Percentiles rank a stretch among this genome's conserved stretches.
Evolutionary conservation across 768 basidiomycete species (phyloP).

Genomic region (Kockovaella imperatae): DNA sequence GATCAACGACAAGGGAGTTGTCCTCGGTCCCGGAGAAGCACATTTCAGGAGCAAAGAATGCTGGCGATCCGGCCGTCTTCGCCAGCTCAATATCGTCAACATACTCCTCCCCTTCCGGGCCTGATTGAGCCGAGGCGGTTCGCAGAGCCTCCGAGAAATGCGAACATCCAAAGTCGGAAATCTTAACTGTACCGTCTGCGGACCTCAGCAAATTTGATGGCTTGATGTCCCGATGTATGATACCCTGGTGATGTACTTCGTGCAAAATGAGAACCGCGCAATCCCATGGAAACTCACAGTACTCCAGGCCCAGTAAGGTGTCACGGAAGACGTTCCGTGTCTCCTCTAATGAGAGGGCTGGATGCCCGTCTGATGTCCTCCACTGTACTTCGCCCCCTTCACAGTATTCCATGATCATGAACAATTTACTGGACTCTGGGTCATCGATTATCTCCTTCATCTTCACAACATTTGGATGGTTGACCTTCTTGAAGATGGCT

Average conservation of each 20-base stretch:
- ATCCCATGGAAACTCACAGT: constrained; percentile 56
- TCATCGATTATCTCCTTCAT: constrained; percentile 95
- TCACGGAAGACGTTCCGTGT: constrained; percentile 83
- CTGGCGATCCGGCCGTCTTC: constrained; percentile 87
- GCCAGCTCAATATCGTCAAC: constrained; percentile 79
- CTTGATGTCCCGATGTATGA: constrained; percentile 99
- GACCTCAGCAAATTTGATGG: constrained; percentile 94
- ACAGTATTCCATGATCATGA: constrained; percentile 95
- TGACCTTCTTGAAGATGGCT: constrained; percentile 96
- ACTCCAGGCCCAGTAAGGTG: constrained; percentile 87
- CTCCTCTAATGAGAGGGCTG: constrained; percentile 74
- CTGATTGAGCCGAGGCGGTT: constrained; percentile 51
- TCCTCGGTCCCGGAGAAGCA: constrained; percentile 54
- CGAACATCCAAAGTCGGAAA: constrained; percentile 95
- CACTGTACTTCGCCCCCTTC: constrained; percentile 92
- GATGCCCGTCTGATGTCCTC: constrained; percentile 58
- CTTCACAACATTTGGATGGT: constrained; percentile 80
- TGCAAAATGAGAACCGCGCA: not conserved
- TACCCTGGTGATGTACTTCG: constrained; percentile 89
- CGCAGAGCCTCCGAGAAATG: constrained; percentile 87
- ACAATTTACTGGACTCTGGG: constrained; percentile 74
- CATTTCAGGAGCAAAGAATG: constrained; percentile 94
- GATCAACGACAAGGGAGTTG: constrained; percentile 2
- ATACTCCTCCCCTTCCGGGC: constrained; percentile 51
- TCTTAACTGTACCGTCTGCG: constrained; percentile 80